A percentile compares a stretch with the other conserved stretches of the same genome.
Evolutionary conservation across 2,329 filamentous ascomycete species (phyloP).

Genomic region (Aspergillus calidoustus): DNA sequence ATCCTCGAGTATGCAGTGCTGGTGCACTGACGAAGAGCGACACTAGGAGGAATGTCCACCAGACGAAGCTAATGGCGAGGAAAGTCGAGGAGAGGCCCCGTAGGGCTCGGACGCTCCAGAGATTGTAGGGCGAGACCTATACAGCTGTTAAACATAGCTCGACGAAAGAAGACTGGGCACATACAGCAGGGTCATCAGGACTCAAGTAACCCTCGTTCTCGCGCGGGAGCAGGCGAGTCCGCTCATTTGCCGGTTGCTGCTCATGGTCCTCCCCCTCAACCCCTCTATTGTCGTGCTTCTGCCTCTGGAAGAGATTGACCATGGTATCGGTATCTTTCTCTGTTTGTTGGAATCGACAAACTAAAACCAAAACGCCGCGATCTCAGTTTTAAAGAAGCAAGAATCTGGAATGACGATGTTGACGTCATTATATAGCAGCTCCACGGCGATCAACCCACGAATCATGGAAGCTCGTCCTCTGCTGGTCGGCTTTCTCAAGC

Average conservation of each 20-base stretch:
- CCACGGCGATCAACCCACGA: background rate
- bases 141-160: background rate
- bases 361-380: background rate
- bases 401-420: background rate
- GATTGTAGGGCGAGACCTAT: conserved; percentile 83
- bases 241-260: conserved; percentile 55
- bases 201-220: conserved; percentile 68
- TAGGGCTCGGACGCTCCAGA: conserved; percentile 84
- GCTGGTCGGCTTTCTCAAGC: background rate
- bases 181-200: conserved; percentile 79
- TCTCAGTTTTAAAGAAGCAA: background rate
- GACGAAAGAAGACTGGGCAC: conserved; percentile 29
- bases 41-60: conserved; percentile 90
- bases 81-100: conserved; percentile 79
- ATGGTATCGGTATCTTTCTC: conserved; percentile 36
- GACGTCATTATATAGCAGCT: conserved; percentile 14
- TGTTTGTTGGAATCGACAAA: background rate
- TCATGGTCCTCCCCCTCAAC: conserved; percentile 31
- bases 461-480: conserved; percentile 9
- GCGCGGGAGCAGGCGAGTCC: conserved; percentile 71
- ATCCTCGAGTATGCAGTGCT: conserved; percentile 81
- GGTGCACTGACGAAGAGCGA: conserved; percentile 90
- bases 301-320: conserved; percentile 59
- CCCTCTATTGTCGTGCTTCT: conserved; percentile 42
- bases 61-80: conserved; percentile 75